These are phyloP conservation scores for Barnettozyma vustinii DNA, from an alignment of 805 yeast genomes.

Conservation along the genomic window DNA sequence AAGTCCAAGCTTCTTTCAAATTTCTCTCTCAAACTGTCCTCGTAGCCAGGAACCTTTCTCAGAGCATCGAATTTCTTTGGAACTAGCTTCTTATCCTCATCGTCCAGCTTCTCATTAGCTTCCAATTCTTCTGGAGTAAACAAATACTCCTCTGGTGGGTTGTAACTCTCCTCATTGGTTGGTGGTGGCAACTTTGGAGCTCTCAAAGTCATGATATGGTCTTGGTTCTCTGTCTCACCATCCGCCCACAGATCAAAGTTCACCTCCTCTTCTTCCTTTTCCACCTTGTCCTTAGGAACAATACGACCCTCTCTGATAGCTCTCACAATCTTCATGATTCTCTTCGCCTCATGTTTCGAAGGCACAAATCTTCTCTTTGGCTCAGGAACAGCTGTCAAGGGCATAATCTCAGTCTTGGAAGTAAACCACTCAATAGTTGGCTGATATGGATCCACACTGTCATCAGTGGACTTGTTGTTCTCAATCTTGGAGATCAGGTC, in stretches of 20 bases:
- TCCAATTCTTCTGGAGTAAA: constrained; percentile 70
- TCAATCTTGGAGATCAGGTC: constrained; percentile 85
- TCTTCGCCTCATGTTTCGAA: constrained; percentile 92
- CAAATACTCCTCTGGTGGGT: constrained; percentile 95
- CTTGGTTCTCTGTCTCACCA: constrained; percentile 51
- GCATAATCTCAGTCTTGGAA: constrained; percentile 77
- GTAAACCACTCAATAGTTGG: constrained; percentile 97
- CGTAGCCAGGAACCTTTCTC: constrained; percentile 92
- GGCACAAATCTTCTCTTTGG: constrained; percentile 97
- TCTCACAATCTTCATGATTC: constrained; percentile 91
- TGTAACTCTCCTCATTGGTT: constrained; percentile 91
- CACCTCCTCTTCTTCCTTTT: constrained; percentile 43
- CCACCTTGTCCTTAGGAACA: constrained; percentile 60
- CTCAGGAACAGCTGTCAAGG: constrained; percentile 89
- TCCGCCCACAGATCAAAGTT: constrained; percentile 86
- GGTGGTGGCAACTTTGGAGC: constrained; percentile 98
- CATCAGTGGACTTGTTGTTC: constrained; percentile 78
- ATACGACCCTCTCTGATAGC: constrained; percentile 97
- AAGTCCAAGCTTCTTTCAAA: constrained; percentile 93
- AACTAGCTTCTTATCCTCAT: constrained; percentile 63
- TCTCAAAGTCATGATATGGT: constrained; percentile 85
- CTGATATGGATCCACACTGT: constrained; percentile 78
- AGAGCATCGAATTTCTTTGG: constrained; percentile 80
- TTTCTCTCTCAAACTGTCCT: constrained; percentile 77
- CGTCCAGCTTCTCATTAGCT: constrained; percentile 73